These are phyloP conservation scores for Polysphondylium violaceum DNA, from an alignment of 78 protist genomes.

Conservation along the genomic window DNA sequence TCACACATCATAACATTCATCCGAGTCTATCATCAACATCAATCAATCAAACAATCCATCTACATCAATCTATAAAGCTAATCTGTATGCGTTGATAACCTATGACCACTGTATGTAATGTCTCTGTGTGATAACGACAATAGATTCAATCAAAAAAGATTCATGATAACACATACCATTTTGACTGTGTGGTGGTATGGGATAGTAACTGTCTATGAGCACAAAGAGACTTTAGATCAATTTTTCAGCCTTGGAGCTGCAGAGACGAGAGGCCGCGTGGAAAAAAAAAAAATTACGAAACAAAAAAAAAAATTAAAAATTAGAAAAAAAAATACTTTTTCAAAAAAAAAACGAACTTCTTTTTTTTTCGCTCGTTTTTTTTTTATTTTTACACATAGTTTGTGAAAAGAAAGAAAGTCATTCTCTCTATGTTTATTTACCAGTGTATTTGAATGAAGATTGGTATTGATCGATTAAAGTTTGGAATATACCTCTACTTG, in stretches of 20 bases:
- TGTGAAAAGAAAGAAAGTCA: not conserved
- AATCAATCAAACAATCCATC: not conserved
- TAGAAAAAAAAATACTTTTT: not conserved
- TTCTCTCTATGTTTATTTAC: no score
- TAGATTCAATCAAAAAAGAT: no score
- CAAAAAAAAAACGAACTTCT: not conserved
- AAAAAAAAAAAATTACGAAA: not conserved
- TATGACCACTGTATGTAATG: not conserved
- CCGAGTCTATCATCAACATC: not conserved
- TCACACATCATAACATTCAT: not conserved
- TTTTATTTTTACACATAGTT: not conserved
- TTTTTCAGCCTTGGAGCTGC: no score
- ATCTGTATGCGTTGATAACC: not conserved
- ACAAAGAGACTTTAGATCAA: no score
- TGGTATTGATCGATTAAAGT: slow-evolving; percentile 19
- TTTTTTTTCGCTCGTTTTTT: not conserved
- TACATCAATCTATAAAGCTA: not conserved
- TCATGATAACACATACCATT: no score
- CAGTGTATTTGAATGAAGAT: slow-evolving; percentile 24
- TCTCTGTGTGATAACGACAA: no score
- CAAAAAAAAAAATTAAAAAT: not conserved
- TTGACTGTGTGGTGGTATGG: no score
- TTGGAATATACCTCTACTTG: slow-evolving; percentile 40
- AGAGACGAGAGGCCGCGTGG: no score
- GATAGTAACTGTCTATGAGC: no score